phyloP scores from a whole-genome alignment of 1,284 basidiomycete species.

The Ganoderma lingzhi region DNA sequence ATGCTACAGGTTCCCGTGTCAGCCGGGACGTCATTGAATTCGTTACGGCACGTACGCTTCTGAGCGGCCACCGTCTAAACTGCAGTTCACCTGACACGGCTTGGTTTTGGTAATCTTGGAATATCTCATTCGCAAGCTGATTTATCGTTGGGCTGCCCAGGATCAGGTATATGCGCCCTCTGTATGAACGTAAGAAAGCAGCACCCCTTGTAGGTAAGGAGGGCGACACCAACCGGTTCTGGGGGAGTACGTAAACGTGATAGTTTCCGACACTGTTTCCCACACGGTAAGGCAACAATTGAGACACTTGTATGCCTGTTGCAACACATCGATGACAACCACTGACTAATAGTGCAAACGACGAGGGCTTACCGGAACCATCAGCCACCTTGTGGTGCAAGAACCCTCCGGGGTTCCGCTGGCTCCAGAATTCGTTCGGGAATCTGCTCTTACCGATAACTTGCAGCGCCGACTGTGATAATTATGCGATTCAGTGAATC shows the following conservation, averaged over 20 bases:
- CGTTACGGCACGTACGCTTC: slow-evolving; percentile 53
- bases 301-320: slow-evolving; percentile 28
- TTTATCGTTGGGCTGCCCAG: slow-evolving; percentile 50
- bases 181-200: slow-evolving; percentile 36
- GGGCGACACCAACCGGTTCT: slow-evolving; percentile 48
- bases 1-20: slow-evolving; percentile 52
- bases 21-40: not conserved
- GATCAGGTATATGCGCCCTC: slow-evolving; percentile 72
- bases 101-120: slow-evolving; percentile 69
- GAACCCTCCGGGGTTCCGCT: slow-evolving; percentile 28
- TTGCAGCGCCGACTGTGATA: slow-evolving; percentile 33
- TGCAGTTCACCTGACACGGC: slow-evolving; percentile 59
- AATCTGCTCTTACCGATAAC: slow-evolving; percentile 42
- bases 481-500: not conserved
- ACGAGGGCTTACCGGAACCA: slow-evolving; percentile 35
- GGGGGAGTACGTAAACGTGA: slow-evolving; percentile 52
- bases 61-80: slow-evolving; percentile 75
- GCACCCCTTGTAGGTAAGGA: not conserved
- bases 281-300: slow-evolving; percentile 1
- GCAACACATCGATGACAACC: not conserved
- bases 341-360: not conserved
- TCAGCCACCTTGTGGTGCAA: slow-evolving; percentile 28
- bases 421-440: slow-evolving; percentile 53
- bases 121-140: slow-evolving; percentile 59
- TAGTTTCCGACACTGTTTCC: slow-evolving; percentile 11